Percentiles rank a stretch among this genome's conserved stretches.
phyloP scores from a whole-genome alignment of 495 filamentous ascomycete species.

The Xylaria scruposa region DNA sequence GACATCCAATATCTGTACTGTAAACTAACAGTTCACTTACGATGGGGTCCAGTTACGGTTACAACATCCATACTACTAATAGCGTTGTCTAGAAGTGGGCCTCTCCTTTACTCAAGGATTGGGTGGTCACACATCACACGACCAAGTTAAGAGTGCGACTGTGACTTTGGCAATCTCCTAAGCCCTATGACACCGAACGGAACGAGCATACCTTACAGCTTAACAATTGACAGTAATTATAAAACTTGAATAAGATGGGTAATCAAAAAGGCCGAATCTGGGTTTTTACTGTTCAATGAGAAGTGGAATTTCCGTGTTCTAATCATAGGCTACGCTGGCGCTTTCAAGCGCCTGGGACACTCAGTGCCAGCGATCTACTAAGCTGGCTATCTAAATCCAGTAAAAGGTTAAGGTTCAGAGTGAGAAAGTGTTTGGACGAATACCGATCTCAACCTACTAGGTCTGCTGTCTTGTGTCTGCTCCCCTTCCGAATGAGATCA shows the following conservation, averaged over 20 bases:
- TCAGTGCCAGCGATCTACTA: not conserved
- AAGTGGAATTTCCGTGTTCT: not conserved
- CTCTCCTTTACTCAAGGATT: not conserved
- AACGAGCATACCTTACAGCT: no score
- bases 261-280: not conserved
- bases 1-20: not conserved
- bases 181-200: no score
- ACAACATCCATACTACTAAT: not conserved
- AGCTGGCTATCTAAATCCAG: not conserved
- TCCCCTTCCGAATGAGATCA: no score
- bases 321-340: not conserved
- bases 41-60: not conserved
- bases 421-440: no score
- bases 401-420: not conserved
- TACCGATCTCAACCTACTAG: no score
- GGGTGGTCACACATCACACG: not conserved
- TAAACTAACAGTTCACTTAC: not conserved
- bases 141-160: not conserved
- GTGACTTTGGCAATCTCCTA: no score
- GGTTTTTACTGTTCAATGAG: not conserved
- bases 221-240: not conserved
- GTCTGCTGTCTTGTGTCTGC: no score
- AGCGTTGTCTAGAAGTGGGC: not conserved
- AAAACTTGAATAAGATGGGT: not conserved
- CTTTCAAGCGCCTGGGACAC: not conserved